Evolutionary conservation across 768 basidiomycete genomes (phyloP).

Genomic region (Imleria badia): DNA sequence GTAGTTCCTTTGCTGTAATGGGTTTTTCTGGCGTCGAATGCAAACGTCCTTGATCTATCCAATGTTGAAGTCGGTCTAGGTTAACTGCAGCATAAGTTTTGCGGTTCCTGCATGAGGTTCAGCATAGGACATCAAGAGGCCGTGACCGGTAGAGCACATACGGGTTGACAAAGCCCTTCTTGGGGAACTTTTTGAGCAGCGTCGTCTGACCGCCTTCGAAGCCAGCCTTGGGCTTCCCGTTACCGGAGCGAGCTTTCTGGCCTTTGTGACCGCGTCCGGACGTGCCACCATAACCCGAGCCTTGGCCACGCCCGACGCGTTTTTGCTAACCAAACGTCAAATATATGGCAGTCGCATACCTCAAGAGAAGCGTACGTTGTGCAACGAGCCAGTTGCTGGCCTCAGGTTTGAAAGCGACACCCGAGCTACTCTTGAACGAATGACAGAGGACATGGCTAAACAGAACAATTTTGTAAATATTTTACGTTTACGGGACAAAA

Average conservation of each 20-base stretch:
- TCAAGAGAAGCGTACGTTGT: conserved; percentile 48
- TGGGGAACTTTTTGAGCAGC: conserved; percentile 86
- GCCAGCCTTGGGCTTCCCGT: conserved; percentile 74
- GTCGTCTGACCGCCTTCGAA: conserved; percentile 99
- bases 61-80: conserved; percentile 83
- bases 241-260: conserved; percentile 89
- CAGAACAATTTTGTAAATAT: background rate
- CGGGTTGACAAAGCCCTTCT: conserved; percentile 93
- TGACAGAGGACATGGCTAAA: conserved; percentile 35
- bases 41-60: conserved; percentile 85
- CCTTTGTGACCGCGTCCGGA: conserved; percentile 95
- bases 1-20: conserved; percentile 83
- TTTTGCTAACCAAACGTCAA: conserved; percentile 61
- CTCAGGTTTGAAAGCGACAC: conserved; percentile 70
- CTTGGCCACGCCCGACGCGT: conserved; percentile 92
- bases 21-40: conserved; percentile 74
- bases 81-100: conserved; percentile 83
- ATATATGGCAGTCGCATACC: background rate
- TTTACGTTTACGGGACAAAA: background rate
- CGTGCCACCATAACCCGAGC: conserved; percentile 88
- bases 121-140: background rate
- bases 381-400: conserved; percentile 68
- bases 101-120: conserved; percentile 53
- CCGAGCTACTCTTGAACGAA: conserved; percentile 36
- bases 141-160: conserved; percentile 40